These are phyloP conservation scores for Lentinula novae-zelandiae DNA, from an alignment of 1,284 basidiomycete genomes.

Conservation along the genomic window DNA sequence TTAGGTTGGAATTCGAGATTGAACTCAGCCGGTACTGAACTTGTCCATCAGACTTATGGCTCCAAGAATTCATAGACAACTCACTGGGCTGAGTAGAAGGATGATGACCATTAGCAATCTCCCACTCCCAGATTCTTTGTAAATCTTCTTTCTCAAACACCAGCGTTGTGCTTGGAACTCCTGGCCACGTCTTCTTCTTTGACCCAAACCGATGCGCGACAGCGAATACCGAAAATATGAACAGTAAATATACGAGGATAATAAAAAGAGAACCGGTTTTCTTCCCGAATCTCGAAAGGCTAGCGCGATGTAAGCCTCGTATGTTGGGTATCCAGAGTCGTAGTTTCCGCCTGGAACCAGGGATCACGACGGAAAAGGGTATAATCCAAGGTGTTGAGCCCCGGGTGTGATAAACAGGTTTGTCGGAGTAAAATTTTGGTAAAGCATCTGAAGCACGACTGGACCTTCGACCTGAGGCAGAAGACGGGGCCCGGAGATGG, in stretches of 20 bases:
- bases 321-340: conserved; percentile 9
- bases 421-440: conserved; percentile 15
- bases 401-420: conserved; percentile 5
- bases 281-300: conserved; percentile 10
- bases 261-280: conserved; percentile 15
- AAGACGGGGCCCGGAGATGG: conserved; percentile 11
- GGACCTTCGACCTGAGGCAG: conserved; percentile 10
- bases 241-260: conserved; percentile 10
- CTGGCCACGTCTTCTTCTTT: conserved; percentile 15
- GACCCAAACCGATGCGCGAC: conserved; percentile 14
- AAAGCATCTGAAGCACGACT: conserved; percentile 10
- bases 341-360: conserved; percentile 7
- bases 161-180: conserved; percentile 14
- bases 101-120: conserved; percentile 17
- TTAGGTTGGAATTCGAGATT: conserved; percentile 28
- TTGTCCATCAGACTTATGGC: conserved; percentile 13
- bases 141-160: conserved; percentile 17
- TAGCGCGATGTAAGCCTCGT: conserved; percentile 10
- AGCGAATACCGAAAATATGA: conserved; percentile 15
- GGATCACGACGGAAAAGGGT: conserved; percentile 10
- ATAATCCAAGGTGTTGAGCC: conserved; percentile 8
- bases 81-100: conserved; percentile 10
- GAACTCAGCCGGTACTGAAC: conserved; percentile 69
- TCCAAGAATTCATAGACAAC: background rate
- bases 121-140: conserved; percentile 17